Percentiles rank a stretch among this genome's conserved stretches.
Evolutionary conservation across 2,329 filamentous ascomycete genomes (phyloP).

Genomic region (Rutstroemia sydowiana): DNA sequence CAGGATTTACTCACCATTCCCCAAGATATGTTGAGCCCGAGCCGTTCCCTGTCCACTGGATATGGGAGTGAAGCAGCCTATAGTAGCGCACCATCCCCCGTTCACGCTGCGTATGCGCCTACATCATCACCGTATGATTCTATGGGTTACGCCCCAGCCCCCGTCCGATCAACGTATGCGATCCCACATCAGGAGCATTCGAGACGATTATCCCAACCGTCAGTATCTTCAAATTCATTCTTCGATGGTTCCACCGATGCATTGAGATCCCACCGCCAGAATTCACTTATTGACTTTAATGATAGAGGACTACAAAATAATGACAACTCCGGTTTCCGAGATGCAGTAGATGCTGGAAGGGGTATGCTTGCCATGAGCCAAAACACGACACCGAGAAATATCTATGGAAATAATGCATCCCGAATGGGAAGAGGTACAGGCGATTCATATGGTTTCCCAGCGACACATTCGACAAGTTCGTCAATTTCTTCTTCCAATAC

Average conservation of each 20-base stretch:
- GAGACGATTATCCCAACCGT: conserved; percentile 78
- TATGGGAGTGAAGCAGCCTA: conserved; percentile 62
- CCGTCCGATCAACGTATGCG: conserved; percentile 48
- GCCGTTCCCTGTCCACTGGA: conserved; percentile 51
- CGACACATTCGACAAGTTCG: conserved; percentile 75
- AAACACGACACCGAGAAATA: conserved; percentile 85
- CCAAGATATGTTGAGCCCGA: conserved; percentile 67
- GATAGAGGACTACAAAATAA: conserved; percentile 49
- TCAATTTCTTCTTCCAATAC: conserved; percentile 82
- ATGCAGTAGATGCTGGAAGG: conserved; percentile 85
- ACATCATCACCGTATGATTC: conserved; percentile 63
- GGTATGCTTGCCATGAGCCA: conserved; percentile 96
- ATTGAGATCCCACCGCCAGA: conserved; percentile 42
- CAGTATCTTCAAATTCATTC: conserved; percentile 52
- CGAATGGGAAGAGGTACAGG: conserved; percentile 61
- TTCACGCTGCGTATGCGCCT: conserved; percentile 26
- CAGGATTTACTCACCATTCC: conserved; percentile 61
- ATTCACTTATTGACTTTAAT: conserved; percentile 56
- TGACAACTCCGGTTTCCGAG: conserved; percentile 63
- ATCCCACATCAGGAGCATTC: conserved; percentile 46
- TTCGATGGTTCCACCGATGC: conserved; percentile 29
- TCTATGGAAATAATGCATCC: conserved; percentile 65
- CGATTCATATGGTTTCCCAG: conserved; percentile 88
- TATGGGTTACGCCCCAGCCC: conserved; percentile 64
- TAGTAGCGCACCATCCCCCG: conserved; percentile 50